A percentile compares a stretch with the other conserved stretches of the same genome.
phyloP scores from a whole-genome alignment of 306 rosid species.

The Prunus davidiana region DNA sequence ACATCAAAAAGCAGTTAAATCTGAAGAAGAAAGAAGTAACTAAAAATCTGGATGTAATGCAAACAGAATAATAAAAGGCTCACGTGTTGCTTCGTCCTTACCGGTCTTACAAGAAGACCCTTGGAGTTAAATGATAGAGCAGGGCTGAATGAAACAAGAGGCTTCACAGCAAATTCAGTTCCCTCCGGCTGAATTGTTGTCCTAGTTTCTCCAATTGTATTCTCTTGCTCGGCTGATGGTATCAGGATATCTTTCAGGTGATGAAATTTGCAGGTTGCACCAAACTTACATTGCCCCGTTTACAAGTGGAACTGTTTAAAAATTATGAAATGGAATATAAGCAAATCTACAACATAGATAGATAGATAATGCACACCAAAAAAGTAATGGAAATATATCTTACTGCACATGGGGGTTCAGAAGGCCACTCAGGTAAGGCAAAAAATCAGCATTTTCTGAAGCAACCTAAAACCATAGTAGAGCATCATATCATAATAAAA shows the following conservation, averaged over 20 bases:
- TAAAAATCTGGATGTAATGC: neutral
- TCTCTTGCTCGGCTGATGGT: conserved; percentile 49
- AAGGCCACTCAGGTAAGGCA: conserved; percentile 82
- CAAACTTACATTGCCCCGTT: conserved; percentile 84
- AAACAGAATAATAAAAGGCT: neutral
- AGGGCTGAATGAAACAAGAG: conserved; percentile 46
- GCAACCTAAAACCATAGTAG: conserved; percentile 39
- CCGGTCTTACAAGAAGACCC: conserved; percentile 93
- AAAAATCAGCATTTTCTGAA: conserved; percentile 53
- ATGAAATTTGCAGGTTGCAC: conserved; percentile 81
- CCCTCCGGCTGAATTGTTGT: conserved; percentile 34
- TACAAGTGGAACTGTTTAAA: conserved; percentile 81
- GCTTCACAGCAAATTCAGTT: conserved; percentile 34
- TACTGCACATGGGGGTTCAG: conserved; percentile 82
- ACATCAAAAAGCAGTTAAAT: conserved; percentile 7
- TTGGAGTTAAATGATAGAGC: conserved; percentile 67
- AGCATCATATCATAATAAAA: conserved; percentile 10
- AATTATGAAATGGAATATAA: neutral
- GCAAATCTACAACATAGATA: conserved; percentile 3
- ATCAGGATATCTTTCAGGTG: conserved; percentile 80
- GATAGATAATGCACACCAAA: conserved; percentile 18
- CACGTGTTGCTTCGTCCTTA: conserved; percentile 20
- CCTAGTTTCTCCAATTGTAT: conserved; percentile 39
- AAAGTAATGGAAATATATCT: conserved; percentile 37
- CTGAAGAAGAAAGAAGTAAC: neutral